These are phyloP conservation scores for Helenozyma baotianmanensis DNA, from an alignment of 805 yeast genomes.

Conservation along the genomic window DNA sequence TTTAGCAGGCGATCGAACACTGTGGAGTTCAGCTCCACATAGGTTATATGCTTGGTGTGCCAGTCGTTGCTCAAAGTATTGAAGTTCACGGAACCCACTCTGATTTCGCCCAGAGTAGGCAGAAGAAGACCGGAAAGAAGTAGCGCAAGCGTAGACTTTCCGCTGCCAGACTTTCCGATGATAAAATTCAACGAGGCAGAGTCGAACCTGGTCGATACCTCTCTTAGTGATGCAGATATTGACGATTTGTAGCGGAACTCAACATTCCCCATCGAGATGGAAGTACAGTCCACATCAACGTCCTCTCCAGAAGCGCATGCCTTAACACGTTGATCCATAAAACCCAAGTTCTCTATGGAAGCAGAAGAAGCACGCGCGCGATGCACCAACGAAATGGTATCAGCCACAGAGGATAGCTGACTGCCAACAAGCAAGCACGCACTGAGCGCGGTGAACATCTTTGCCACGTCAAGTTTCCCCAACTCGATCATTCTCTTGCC, in stretches of 20 bases:
- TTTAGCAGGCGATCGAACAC: slow-evolving; percentile 40
- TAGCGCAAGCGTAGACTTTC: slow-evolving; percentile 78
- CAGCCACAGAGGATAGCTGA: slow-evolving; percentile 50
- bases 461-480: slow-evolving; percentile 50
- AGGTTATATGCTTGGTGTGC: slow-evolving; percentile 59
- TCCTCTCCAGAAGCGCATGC: background rate
- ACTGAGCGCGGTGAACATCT: slow-evolving; percentile 77
- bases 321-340: background rate
- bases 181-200: slow-evolving; percentile 52
- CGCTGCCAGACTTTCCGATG: slow-evolving; percentile 88
- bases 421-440: slow-evolving; percentile 74
- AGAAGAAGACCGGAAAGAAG: slow-evolving; percentile 59
- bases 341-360: slow-evolving; percentile 40
- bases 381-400: slow-evolving; percentile 56
- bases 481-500: slow-evolving; percentile 64
- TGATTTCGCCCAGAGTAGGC: slow-evolving; percentile 49
- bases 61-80: slow-evolving; percentile 40
- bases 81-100: slow-evolving; percentile 51
- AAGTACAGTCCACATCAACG: background rate
- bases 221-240: slow-evolving; percentile 54
- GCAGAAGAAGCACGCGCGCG: slow-evolving; percentile 68
- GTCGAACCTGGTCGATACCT: slow-evolving; percentile 42
- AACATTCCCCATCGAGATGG: slow-evolving; percentile 32
- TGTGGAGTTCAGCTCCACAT: slow-evolving; percentile 68
- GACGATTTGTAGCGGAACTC: slow-evolving; percentile 59